A percentile compares a stretch with the other conserved stretches of the same genome.
These are phyloP conservation scores for Leucosporidium creatinivorum DNA, from an alignment of 768 basidiomycete genomes.

Conservation along the genomic window DNA sequence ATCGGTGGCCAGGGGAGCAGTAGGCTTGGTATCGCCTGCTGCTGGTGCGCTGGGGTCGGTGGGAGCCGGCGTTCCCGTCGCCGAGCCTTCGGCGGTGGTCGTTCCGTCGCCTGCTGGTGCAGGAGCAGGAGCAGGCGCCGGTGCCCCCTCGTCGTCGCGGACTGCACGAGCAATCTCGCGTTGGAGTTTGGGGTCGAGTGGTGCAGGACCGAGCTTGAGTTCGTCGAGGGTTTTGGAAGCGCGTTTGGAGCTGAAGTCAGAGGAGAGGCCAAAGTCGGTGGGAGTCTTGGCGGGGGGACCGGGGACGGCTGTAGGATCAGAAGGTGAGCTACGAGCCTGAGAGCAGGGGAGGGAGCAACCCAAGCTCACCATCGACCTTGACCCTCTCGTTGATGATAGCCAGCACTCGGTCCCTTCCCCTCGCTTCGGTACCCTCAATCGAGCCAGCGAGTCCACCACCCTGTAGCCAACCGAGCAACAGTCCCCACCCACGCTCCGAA, in stretches of 20 bases:
- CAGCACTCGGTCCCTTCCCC: slow-evolving; percentile 83
- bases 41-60: slow-evolving; percentile 13
- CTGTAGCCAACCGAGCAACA: slow-evolving; percentile 91
- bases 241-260: slow-evolving; percentile 17
- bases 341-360: slow-evolving; percentile 6
- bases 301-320: slow-evolving; percentile 51
- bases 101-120: background rate
- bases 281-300: slow-evolving; percentile 61
- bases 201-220: slow-evolving; percentile 77
- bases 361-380: slow-evolving; percentile 70
- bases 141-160: slow-evolving; percentile 56
- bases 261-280: slow-evolving; percentile 49
- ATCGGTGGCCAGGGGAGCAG: too few species aligned
- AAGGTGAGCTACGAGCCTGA: slow-evolving; percentile 14
- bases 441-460: slow-evolving; percentile 55
- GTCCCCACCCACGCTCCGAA: slow-evolving; percentile 81
- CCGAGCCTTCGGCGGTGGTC: background rate
- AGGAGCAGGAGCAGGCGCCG: slow-evolving; percentile 44
- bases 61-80: background rate
- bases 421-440: slow-evolving; percentile 43
- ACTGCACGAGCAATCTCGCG: slow-evolving; percentile 71
- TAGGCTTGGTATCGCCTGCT: background rate
- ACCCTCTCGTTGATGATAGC: slow-evolving; percentile 90
- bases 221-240: slow-evolving; percentile 2
- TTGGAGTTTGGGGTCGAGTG: slow-evolving; percentile 69